Base-by-base conservation (phyloP, 139 green algal species). In the Chlorella vulgaris region DNA sequence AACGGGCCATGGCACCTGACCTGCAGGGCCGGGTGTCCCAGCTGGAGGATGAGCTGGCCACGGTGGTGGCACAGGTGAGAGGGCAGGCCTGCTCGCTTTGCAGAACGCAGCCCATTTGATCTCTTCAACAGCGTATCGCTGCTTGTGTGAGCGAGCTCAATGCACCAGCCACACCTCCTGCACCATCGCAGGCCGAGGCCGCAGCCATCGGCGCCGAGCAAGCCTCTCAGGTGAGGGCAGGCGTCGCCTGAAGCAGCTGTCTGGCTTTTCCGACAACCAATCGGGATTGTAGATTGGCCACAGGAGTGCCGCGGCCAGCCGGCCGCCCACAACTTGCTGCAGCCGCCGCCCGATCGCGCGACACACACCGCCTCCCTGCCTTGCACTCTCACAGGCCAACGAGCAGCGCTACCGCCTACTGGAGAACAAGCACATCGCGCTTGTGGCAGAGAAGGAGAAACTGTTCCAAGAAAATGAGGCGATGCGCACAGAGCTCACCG, bases 351-450 rank as follows among this genome's bases (percentile, higher is more conserved):
- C 43, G 39, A 26, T 31, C 33, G 35, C 33, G 33, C 35, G 22
- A 50, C 36, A 19, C 26, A 35, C 13, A 15, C n/a, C 50, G n/a
- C 36, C 1, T 40, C 39, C 7, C 58, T 66, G 10, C 35, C 13
- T 29, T n/a, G 2, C 38, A 18, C 55, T 0, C 35, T 22, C 65
- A 28, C 78, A 91, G 87, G 83, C 85, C 51, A 92, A 90, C 63
- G 88, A 92, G 71, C 58, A 86, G 36, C 53, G 86, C 31, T 90
- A 88, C 63, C 79, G 74, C 21, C 58, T 81, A 19, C 81, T 92
- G 53, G 60, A 80, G 24, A 78, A 84, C 36, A 69, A 82, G 42
- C 82, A 89, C 66, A 66, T 47, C 10, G 70, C 76, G 19, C 33
- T 84, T 4, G 53, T 67, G 3, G 84, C 81, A 1, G 77, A 86